A percentile compares a stretch with the other conserved stretches of the same genome.
Conservation (phyloP, 108 stramenopile species). For the Pelagomonas calceolata region DNA sequence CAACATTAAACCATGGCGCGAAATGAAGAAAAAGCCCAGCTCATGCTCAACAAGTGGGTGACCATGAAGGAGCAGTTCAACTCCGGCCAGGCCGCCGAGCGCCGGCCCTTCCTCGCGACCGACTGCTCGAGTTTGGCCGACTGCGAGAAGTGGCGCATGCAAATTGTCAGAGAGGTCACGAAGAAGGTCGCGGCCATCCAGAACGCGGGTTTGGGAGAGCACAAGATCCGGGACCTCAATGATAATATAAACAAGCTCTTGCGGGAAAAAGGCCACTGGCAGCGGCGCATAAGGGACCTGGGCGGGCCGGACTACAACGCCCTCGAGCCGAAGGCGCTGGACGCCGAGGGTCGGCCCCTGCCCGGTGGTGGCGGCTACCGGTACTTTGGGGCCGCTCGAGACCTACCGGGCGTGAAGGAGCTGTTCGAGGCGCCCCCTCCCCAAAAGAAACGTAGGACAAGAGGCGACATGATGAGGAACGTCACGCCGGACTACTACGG, state of each 20-base stretch:
- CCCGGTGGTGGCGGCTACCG: slow-evolving; percentile 65
- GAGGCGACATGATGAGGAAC: slow-evolving; percentile 66
- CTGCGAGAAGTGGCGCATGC: slow-evolving; percentile 33
- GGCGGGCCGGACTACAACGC: slow-evolving; percentile 71
- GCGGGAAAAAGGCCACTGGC: slow-evolving; percentile 87
- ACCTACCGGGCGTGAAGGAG: slow-evolving; percentile 84
- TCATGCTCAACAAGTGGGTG: slow-evolving; percentile 94
- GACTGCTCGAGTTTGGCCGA: slow-evolving; percentile 56
- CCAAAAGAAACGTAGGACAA: slow-evolving; percentile 50
- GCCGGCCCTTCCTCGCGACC: slow-evolving; percentile 75
- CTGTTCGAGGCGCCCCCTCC: slow-evolving; percentile 55
- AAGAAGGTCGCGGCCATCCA: slow-evolving; percentile 74
- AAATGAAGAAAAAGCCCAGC: slow-evolving; percentile 89
- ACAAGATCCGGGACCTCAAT: slow-evolving; percentile 89
- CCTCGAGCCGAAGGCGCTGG: slow-evolving; percentile 52
- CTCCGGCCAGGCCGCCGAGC: slow-evolving; percentile 17
- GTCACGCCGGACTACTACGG: slow-evolving; percentile 83
- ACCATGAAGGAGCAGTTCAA: slow-evolving; percentile 58
- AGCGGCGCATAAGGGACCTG: slow-evolving; percentile 69
- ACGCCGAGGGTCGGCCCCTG: slow-evolving; percentile 47
- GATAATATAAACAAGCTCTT: slow-evolving; percentile 91
- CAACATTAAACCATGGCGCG: slow-evolving; percentile 91
- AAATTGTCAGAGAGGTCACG: slow-evolving; percentile 73
- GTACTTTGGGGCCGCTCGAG: slow-evolving; percentile 89
- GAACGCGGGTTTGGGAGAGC: slow-evolving; percentile 83